phyloP scores from a whole-genome alignment of 140 eudicot genomes.

The Ambrosia hybrid region DNA sequence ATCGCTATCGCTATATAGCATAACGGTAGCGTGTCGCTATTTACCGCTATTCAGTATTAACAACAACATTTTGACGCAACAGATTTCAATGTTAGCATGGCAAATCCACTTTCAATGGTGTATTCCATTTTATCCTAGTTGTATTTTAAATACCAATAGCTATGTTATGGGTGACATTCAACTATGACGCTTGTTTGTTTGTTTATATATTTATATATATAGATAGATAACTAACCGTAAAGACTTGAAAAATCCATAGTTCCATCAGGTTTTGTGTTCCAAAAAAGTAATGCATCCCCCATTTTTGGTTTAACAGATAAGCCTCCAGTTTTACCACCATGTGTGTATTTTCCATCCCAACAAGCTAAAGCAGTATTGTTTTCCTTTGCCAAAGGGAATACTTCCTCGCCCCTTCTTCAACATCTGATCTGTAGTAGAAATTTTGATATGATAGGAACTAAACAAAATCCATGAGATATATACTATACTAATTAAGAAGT shows the following conservation, averaged over 20 bases:
- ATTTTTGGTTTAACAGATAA: slow-evolving; percentile 82
- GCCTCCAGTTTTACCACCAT: slow-evolving; percentile 65
- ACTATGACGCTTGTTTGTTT: too few species aligned
- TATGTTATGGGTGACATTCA: too few species aligned
- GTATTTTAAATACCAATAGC: too few species aligned
- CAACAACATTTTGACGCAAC: too few species aligned
- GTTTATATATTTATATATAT: too few species aligned
- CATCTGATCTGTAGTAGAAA: slow-evolving; percentile 65
- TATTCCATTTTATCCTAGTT: too few species aligned
- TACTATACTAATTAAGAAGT: too few species aligned
- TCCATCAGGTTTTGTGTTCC: slow-evolving; percentile 91
- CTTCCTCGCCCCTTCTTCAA: slow-evolving; percentile 99
- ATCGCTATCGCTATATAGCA: too few species aligned
- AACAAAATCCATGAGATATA: background rate
- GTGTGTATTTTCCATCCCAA: slow-evolving; percentile 65
- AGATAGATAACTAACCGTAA: slow-evolving; percentile 57
- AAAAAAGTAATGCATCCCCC: slow-evolving; percentile 95
- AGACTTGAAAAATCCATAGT: slow-evolving; percentile 63
- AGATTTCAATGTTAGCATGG: too few species aligned
- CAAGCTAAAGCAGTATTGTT: slow-evolving; percentile 66
- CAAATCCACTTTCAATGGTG: too few species aligned
- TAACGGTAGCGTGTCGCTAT: too few species aligned
- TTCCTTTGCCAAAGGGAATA: slow-evolving; percentile 81
- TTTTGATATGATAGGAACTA: background rate
- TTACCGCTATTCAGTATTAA: too few species aligned